These are phyloP conservation scores for Arabis hirsuta DNA, from an alignment of 345 rosid species.

Conservation along the genomic window DNA sequence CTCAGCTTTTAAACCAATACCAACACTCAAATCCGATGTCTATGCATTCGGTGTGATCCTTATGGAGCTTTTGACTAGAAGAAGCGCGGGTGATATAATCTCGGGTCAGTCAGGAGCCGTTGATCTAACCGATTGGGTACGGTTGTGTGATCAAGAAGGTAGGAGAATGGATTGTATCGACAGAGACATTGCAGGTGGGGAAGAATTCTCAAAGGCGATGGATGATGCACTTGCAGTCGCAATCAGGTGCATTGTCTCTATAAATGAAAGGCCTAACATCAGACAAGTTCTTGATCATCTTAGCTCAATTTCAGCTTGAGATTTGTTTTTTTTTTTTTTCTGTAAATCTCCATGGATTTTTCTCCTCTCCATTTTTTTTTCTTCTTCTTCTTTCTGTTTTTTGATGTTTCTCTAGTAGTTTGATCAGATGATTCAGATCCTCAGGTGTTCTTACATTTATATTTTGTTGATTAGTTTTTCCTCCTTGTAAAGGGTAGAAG, in stretches of 20 bases:
- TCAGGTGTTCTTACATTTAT: slow-evolving; percentile 39
- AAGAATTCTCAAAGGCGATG: slow-evolving; percentile 82
- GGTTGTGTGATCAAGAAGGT: slow-evolving; percentile 84
- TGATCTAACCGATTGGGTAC: slow-evolving; percentile 89
- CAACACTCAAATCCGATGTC: slow-evolving; percentile 79
- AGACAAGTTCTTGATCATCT: slow-evolving; percentile 81
- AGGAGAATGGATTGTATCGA: slow-evolving; percentile 90
- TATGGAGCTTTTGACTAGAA: slow-evolving; percentile 87
- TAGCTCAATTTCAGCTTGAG: slow-evolving; percentile 66
- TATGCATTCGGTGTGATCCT: slow-evolving; percentile 88
- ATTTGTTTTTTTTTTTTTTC: slow-evolving; percentile 53
- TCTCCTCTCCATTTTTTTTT: slow-evolving; percentile 20
- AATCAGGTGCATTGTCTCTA: slow-evolving; percentile 79
- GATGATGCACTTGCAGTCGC: slow-evolving; percentile 83
- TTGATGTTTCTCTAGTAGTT: slow-evolving; percentile 32
- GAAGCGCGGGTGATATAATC: slow-evolving; percentile 92
- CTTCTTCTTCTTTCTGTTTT: slow-evolving; percentile 21
- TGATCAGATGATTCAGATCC: slow-evolving; percentile 45
- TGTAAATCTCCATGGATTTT: slow-evolving; percentile 42
- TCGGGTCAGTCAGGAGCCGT: slow-evolving; percentile 96
- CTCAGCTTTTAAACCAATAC: slow-evolving; percentile 64
- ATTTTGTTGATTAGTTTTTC: slow-evolving; percentile 40
- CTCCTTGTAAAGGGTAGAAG: slow-evolving; percentile 46
- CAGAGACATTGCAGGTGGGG: slow-evolving; percentile 83
- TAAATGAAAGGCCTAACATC: slow-evolving; percentile 91